Percentiles rank a stretch among this genome's conserved stretches.
phyloP scores from a whole-genome alignment of 768 basidiomycete species.

The Macrocybe gigantea region DNA sequence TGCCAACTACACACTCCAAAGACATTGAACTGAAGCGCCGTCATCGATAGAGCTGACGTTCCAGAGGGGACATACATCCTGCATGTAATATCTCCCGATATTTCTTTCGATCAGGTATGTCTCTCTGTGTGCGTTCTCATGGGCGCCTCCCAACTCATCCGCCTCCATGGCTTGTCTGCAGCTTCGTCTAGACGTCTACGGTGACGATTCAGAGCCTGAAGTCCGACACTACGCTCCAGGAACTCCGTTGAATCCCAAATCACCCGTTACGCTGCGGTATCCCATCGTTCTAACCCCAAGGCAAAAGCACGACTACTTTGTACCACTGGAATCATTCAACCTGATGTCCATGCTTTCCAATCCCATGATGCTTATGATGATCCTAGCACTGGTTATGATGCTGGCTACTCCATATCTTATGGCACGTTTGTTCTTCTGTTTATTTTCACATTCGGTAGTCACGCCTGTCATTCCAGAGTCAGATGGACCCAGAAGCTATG shows the following conservation, averaged over 20 bases:
- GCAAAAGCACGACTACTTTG: constrained; percentile 57
- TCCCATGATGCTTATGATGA: constrained; percentile 83
- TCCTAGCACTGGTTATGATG: constrained; percentile 59
- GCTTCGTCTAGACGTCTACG: constrained; percentile 64
- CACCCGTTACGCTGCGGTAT: constrained; percentile 50
- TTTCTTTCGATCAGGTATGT: constrained; percentile 64
- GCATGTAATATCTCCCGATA: constrained; percentile 61
- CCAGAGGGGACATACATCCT: constrained; percentile 65
- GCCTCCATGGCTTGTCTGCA: constrained; percentile 19
- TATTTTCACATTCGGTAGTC: constrained; percentile 4
- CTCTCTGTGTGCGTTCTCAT: constrained; percentile 1
- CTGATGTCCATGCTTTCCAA: constrained; percentile 71
- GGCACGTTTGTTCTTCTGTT: constrained; percentile 30
- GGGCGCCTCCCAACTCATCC: not conserved
- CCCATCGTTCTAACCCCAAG: constrained; percentile 54
- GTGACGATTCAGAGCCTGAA: constrained; percentile 33
- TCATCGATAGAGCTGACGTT: constrained; percentile 50
- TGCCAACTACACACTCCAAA: not conserved
- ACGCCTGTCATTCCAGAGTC: constrained; percentile 45
- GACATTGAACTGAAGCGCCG: not conserved
- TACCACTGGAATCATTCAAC: constrained; percentile 69
- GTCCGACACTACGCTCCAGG: constrained; percentile 62
- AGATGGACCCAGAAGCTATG: constrained; percentile 64
- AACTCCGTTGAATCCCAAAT: constrained; percentile 58
- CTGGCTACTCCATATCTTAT: constrained; percentile 72